These are phyloP conservation scores for Entonaema liquescens DNA, from an alignment of 495 filamentous ascomycete species.

Conservation along the genomic window DNA sequence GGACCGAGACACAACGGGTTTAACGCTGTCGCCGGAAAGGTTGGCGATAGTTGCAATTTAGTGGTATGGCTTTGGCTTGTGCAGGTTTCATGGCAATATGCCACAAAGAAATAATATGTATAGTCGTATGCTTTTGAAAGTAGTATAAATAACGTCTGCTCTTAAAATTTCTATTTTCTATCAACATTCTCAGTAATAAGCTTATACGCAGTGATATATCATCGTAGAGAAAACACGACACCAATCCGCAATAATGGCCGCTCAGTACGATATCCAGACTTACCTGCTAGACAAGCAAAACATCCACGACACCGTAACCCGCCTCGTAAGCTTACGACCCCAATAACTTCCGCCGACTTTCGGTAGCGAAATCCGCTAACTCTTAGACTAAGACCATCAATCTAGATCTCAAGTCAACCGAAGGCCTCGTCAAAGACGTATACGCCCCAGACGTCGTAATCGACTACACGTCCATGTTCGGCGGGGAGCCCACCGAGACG, in stretches of 20 bases:
- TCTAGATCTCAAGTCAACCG: not conserved
- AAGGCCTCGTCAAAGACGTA: slow-evolving; percentile 29
- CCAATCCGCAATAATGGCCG: not conserved
- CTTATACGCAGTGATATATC: not conserved
- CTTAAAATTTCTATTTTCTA: not conserved
- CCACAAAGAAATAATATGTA: not conserved
- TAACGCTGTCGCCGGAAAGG: not conserved
- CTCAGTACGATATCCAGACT: not conserved
- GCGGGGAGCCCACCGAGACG: slow-evolving; percentile 35
- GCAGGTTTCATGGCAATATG: not conserved
- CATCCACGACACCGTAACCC: not conserved
- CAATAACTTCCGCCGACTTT: not conserved
- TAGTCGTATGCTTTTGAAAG: not conserved
- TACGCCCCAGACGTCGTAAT: slow-evolving; percentile 38
- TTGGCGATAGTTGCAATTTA: not conserved
- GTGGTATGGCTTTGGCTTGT: not conserved
- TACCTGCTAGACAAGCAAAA: not conserved
- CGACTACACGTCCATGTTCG: slow-evolving; percentile 48
- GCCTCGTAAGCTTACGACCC: not conserved
- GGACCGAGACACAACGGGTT: not conserved
- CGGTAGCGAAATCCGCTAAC: not conserved
- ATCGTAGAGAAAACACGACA: not conserved
- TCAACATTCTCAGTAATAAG: not conserved
- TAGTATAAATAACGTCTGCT: not conserved
- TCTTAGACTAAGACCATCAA: not conserved